A percentile compares a stretch with the other conserved stretches of the same genome.
Conservation (phyloP, 2,329 filamentous ascomycete genomes). For the Fusarium subtropicale region DNA sequence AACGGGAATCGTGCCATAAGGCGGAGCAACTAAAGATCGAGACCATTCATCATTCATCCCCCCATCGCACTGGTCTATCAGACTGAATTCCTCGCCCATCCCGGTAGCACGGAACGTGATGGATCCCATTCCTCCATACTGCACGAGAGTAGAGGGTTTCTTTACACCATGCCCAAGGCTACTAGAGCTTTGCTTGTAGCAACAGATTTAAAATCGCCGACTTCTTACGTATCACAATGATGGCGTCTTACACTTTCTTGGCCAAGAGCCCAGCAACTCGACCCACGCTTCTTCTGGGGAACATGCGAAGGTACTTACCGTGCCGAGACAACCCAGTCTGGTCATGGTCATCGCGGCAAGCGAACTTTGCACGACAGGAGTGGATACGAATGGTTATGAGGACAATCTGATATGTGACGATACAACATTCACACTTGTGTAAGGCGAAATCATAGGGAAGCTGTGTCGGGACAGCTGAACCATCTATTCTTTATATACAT, state of each 20-base stretch:
- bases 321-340: slow-evolving; percentile 28
- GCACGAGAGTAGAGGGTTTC: slow-evolving; percentile 30
- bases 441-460: slow-evolving; percentile 2
- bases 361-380: slow-evolving; percentile 23
- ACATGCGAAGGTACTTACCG: slow-evolving; percentile 25
- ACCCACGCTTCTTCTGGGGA: slow-evolving; percentile 12
- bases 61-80: slow-evolving; percentile 27
- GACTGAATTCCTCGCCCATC: slow-evolving; percentile 41
- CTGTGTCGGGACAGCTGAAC: slow-evolving; percentile 11
- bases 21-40: slow-evolving; percentile 46
- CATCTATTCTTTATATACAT: slow-evolving; percentile 6
- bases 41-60: slow-evolving; percentile 44
- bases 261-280: not conserved
- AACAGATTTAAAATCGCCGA: slow-evolving; percentile 29
- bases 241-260: slow-evolving; percentile 5
- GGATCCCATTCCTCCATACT: slow-evolving; percentile 41
- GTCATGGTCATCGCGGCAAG: slow-evolving; percentile 4
- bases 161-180: slow-evolving; percentile 38
- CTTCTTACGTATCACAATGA: slow-evolving; percentile 16
- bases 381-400: slow-evolving; percentile 19
- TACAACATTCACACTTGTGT: slow-evolving; percentile 2
- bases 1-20: slow-evolving; percentile 47
- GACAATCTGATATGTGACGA: slow-evolving; percentile 7
- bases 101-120: slow-evolving; percentile 44
- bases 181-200: slow-evolving; percentile 16